Base-by-base conservation (phyloP, 2,329 filamentous ascomycete genomes). In the Podosphaera xanthii region DNA sequence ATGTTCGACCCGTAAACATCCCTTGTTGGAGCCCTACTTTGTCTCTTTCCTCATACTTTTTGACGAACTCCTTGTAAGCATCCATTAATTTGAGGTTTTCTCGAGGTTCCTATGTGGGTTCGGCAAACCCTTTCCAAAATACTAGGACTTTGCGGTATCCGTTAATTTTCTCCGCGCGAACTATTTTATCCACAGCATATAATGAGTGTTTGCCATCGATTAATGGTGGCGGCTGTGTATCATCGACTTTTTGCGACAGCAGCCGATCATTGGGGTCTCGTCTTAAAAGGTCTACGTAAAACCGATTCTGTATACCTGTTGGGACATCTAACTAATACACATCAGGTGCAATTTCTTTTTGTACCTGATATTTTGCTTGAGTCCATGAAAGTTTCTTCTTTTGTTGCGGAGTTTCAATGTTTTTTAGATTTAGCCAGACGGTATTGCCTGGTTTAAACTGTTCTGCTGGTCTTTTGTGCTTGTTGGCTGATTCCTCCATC, bases 281-380 rank as follows among this genome's bases (percentile, higher is more conserved):
- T 22, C 54, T 57, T 40, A 57, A 31, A 30, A 57, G 10, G 36
- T 57, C 54, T 57, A 57, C 54, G 31, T 22, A 44, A 44, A 57
- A 57, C 44, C 54, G 54, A 57, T 42, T 57, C 14, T 57, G 54
- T 57, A 57, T 57, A 3, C 36, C n/a, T 57, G 54, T 42, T 57
- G 54, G 54, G 42, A 42, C 54, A 57, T 57, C 54, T 42, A 42
- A 36, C 14, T 44, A 22, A 42, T 44, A 44, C 10, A 44, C 36
- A 44, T 57, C 54, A 44, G 54, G 54, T 42, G 38, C 30, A n/a
- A 56, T 56, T n/a, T 34, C 35, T 1, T 42, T 30, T 12, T 36
- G n/a, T 34, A 57, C 46, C 30, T 40, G 44, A 33, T 44, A 44
- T 55, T 55, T 55, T 55, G 33, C 52, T 55, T 38, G 52, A 55